A percentile compares a stretch with the other conserved stretches of the same genome.
These are phyloP conservation scores for Termitomyces sp. DNA, from an alignment of 1,284 basidiomycete genomes.

Conservation along the genomic window DNA sequence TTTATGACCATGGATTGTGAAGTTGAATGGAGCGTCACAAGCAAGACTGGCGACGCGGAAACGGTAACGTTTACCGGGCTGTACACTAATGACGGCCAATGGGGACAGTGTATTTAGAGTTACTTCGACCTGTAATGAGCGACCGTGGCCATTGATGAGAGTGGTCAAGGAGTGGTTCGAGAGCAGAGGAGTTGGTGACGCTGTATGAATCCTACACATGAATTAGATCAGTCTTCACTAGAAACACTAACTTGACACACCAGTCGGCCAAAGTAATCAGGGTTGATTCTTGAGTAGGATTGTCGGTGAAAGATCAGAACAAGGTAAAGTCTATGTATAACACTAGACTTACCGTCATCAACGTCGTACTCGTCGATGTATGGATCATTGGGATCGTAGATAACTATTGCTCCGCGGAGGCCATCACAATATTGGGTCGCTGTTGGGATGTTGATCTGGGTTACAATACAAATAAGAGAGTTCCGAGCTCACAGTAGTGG, in stretches of 20 bases:
- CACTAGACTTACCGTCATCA: slow-evolving; percentile 37
- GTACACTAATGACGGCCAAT: not conserved
- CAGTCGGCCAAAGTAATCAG: slow-evolving; percentile 38
- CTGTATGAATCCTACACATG: slow-evolving; percentile 27
- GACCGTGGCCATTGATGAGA: slow-evolving; percentile 47
- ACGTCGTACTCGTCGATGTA: slow-evolving; percentile 33
- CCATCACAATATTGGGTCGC: not conserved
- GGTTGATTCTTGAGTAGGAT: slow-evolving; percentile 25
- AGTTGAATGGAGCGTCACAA: not conserved
- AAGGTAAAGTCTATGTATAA: not conserved
- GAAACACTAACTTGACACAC: slow-evolving; percentile 21
- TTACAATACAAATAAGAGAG: not conserved
- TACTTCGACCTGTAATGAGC: slow-evolving; percentile 25
- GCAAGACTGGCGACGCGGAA: not conserved
- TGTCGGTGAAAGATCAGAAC: not conserved
- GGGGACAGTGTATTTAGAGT: slow-evolving; percentile 21
- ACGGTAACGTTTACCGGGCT: not conserved
- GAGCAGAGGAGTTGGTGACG: slow-evolving; percentile 12
- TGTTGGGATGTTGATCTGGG: not conserved
- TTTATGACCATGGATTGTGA: not conserved
- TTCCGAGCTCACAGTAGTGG: slow-evolving; percentile 28
- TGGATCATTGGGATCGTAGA: slow-evolving; percentile 32
- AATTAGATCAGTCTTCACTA: not conserved
- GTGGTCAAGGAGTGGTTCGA: slow-evolving; percentile 35
- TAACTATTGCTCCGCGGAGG: slow-evolving; percentile 9